Evolutionary conservation across 129 eudicot species (phyloP), one percentile per base, ranked within the genome.

Genomic region (Flaveria linearis): DNA sequence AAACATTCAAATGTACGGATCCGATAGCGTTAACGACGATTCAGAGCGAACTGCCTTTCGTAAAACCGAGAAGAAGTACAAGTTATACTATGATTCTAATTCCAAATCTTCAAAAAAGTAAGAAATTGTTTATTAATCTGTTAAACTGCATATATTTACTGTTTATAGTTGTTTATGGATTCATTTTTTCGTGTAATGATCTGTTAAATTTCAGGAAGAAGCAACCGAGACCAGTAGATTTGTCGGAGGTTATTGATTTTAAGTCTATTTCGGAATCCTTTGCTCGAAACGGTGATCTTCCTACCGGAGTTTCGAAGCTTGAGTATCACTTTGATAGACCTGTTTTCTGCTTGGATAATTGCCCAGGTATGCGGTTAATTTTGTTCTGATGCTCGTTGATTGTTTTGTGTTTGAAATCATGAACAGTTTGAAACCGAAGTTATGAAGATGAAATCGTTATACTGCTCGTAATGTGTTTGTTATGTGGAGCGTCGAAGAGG

Each of bases 191-290:
- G 33, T 76, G 45, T 14, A 53, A 42, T 71, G n/a, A 22, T 78
- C 12, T 30, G 25, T 25, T 63, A 33, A 10, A 4, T 52, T 81
- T 66, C 33, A 93, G 97, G 85, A 93, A 84, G 80, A 90, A 87
- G 86, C 84, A 72, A 53, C 84, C 86, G 57, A 88, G 82, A 65
- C 78, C 96, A 39, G 97, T 93, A 23, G 98, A 93, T 80, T 83
- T 90, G 62, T 87, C 96, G 1, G 91, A 91, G 77, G 98, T 91
- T 73, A 57, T 93, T n/a, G 98, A 93, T 86, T 93, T 93, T 72
- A 90, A 79, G 72, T 77, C 90, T 18, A 81, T 93, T 82, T 62
- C 76, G 22, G 91, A 93, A 25, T 82, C 86, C 5, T 87, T 50
- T 63, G 68, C 76, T 81, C 64, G 77, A 63, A 71, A 65, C 26